phyloP scores from a whole-genome alignment of 164 flowering plant genomes.

The Berberis thunbergii region DNA sequence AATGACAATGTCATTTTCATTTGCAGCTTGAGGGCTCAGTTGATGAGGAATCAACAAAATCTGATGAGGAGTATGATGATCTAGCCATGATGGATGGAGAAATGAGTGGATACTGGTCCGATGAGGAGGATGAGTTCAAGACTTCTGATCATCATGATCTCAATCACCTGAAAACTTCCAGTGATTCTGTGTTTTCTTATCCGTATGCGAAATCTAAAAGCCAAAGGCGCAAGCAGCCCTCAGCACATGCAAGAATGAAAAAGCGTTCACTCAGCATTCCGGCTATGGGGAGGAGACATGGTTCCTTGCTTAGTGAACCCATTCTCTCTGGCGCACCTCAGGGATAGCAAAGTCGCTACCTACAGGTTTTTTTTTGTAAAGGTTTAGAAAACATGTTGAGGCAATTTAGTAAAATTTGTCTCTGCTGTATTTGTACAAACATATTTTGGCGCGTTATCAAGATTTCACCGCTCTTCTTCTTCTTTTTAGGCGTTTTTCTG shows the following conservation, averaged over 20 bases:
- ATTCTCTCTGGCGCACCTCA: conserved; percentile 46
- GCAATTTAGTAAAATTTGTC: neutral
- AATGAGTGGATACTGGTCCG: conserved; percentile 22
- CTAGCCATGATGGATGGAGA: conserved; percentile 3
- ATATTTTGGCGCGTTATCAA: too few species aligned
- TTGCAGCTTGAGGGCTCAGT: conserved; percentile 83
- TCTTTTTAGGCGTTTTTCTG: too few species aligned
- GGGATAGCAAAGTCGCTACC: neutral
- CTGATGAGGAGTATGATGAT: conserved; percentile 97
- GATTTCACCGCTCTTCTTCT: too few species aligned
- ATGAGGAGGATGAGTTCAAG: conserved; percentile 10
- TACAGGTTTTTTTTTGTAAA: neutral
- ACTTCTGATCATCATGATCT: conserved; percentile 15
- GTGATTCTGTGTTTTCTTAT: conserved; percentile 25
- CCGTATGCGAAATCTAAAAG: conserved; percentile 25
- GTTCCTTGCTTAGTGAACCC: conserved; percentile 29
- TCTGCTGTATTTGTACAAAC: too few species aligned
- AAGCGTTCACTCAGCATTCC: conserved; percentile 72
- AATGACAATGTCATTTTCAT: neutral
- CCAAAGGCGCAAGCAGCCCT: conserved; percentile 17
- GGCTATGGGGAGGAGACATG: conserved; percentile 36
- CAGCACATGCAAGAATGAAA: conserved; percentile 30
- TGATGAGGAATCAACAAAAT: conserved; percentile 83
- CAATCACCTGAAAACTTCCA: conserved; percentile 28
- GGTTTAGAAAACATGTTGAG: neutral